Evolutionary conservation across 1,139 yeast genomes (phyloP).

Genomic region (Blastobotrys malaysiensis): DNA sequence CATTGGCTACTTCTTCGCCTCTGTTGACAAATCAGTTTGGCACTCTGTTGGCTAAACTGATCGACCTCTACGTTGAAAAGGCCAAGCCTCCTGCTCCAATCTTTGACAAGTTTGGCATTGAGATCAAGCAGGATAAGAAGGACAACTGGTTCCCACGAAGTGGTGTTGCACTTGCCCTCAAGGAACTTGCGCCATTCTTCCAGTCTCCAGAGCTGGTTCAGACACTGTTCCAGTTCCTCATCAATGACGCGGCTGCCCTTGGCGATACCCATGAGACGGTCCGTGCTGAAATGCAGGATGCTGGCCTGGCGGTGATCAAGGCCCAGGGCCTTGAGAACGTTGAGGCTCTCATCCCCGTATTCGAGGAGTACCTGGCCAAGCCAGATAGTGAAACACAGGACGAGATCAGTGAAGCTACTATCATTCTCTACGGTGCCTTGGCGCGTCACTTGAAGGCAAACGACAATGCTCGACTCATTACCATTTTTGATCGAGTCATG

Average conservation of each 20-base stretch:
- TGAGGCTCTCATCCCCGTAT: constrained; percentile 68
- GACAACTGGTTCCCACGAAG: constrained; percentile 85
- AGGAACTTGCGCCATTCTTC: constrained; percentile 51
- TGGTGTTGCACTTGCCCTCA: constrained; percentile 68
- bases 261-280: constrained; percentile 75
- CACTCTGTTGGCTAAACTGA: constrained; percentile 40
- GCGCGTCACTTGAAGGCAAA: constrained; percentile 68
- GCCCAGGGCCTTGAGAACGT: constrained; percentile 59
- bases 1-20: constrained; percentile 35
- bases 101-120: constrained; percentile 73
- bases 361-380: constrained; percentile 51
- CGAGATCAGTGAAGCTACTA: constrained; percentile 69
- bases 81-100: constrained; percentile 73
- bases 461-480: constrained; percentile 54
- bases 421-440: constrained; percentile 80
- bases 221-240: constrained; percentile 52
- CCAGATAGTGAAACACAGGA: constrained; percentile 42
- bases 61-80: constrained; percentile 52
- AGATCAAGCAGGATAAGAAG: constrained; percentile 57
- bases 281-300: constrained; percentile 77
- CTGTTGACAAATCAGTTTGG: constrained; percentile 31
- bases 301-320: constrained; percentile 72
- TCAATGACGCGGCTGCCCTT: constrained; percentile 53
- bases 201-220: constrained; percentile 36
- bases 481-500: constrained; percentile 63